Evolutionary conservation across 1,284 basidiomycete genomes (phyloP), one percentile per base, ranked within the genome.

Genomic region (Peniophora sp.): DNA sequence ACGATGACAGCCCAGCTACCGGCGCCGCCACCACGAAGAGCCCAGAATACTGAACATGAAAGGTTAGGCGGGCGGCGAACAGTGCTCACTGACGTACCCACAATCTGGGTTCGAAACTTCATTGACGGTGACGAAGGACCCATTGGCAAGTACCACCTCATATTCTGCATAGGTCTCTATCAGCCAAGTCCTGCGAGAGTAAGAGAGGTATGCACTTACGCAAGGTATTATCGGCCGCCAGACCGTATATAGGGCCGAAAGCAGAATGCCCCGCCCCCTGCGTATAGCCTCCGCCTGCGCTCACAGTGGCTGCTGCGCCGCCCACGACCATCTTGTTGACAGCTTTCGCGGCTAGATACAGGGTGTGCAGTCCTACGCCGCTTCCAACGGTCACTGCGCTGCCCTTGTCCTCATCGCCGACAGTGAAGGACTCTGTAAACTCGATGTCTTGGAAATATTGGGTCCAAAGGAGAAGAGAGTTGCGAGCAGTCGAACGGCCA

Each of bases 1-100:
- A 64, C 55, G 41, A 68, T 59, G 27, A 68, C 60, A 11, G 65
- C 67, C 66, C 66, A 68, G 41, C 60, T 64, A 17, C 66, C 65
- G 3, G 64, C 59, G 8, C 66, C 66, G 24, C 66, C 66, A 6
- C 66, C 66, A 2, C 66, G 63, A 25, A 68, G 49, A 27, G 65
- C 65, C 60, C 59, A 68, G 53, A 66, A 67, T 14, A 68, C 65
- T 66, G 41, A 16, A 20, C 41, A n/a, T 44, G 14, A 11, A 19
- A 44, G 41, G 14, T 10, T 44, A 44, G 19, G 19, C 14, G 19
- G 20, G 10, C 14, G 12, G 19, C 10, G 19, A 44, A 10, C 14
- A 19, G 20, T 44, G 41, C 10, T 10, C n/a, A n/a, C n/a, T n/a
- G 39, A 25, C 5, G 9, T 20, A 20, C 55, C 19, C 50, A 56